Evolutionary conservation across 345 rosid species (phyloP), one percentile per base, ranked within the genome.

Genomic region (Eucalyptus tenuipes): DNA sequence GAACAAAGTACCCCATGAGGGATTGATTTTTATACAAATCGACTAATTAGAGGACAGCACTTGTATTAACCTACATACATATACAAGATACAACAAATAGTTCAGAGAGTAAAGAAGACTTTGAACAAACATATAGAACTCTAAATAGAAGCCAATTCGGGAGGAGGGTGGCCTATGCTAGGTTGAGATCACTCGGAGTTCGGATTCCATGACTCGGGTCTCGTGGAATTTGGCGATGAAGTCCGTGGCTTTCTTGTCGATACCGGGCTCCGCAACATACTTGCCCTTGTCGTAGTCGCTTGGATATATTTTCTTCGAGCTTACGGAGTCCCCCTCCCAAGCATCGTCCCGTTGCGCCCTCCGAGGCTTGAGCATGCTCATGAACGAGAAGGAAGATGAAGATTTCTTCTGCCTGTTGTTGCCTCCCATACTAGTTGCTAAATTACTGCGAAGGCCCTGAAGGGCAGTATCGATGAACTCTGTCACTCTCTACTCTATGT

Each of bases 261-360:
- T 94, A 13, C 94, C 91, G 33, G 94, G 94, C 87, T 91, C 93
- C 20, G 93, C 95, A 29, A 93, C 96, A 90, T 92, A 91, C 57
- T 85, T 29, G n/a, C 92, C 89, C n/a, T 86, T 89, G 91, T 94
- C 96, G n/a, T 93, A 92, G 71, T 94, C 95, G 75, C 96, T 92
- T 7, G 94, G 91, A 91, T 92, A 89, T 86, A 92, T 92, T 89
- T 92, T 93, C 44, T 90, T 87, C 9, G 90, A 85, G 68, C 90
- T 87, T 86, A 49, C 64, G 59, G 49, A 80, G 42, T 92, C 95
- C 2, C 90, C 93, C 84, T 88, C 85, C 9, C 91, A 84, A 13
- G 64, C 45, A 8, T 90, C 94, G 13, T 90, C 90, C 81, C 92
- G 88, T 5, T 88, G 91, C 44, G 90, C 89, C 88, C 92, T 90